Evolutionary conservation across 1,284 basidiomycete genomes (phyloP), one percentile per base, ranked within the genome.

Genomic region (Microbotryum violaceum): DNA sequence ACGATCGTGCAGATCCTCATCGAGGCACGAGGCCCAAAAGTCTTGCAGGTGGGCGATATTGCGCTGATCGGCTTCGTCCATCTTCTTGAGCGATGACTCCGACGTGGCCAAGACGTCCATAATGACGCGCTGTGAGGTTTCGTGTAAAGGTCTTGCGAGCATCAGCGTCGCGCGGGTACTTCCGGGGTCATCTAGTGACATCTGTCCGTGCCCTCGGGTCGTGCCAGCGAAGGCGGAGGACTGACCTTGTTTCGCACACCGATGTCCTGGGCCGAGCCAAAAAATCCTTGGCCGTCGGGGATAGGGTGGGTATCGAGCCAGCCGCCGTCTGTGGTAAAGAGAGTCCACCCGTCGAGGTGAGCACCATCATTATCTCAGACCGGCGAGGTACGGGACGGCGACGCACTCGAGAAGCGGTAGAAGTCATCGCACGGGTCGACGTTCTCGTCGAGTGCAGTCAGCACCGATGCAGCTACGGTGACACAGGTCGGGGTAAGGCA

Each of bases 371-470:
- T 65, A 69, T n/a, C 66, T 48, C 79, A 79, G 82, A 75, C 67
- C 71, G 70, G 57, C 67, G 12, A 48, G 23, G 18, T n/a, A 7
- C 72, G 74, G 4, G 63, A 21, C 6, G 61, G 66, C 29, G 64
- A 70, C 57, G 70, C 70, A 75, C 49, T 74, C 64, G 64, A 84
- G 76, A 87, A 98, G 66, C 87, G 82, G 74, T 94, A 97, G 74
- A 97, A 97, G 76, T 93, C 87, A 69, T 97, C 89, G 77, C 94
- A 98, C 0, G 94, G 94, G 74, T 97, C 89, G 68, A 88, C 81
- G 4, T 85, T 80, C 16, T 82, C 81, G 74, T 98, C 92, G 53
- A 98, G 78, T 3, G 85, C 84, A 27, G 85, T 83, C 29, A 97
- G 78, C 62, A 98, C 87, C 1, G 85, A 82, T 3, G 89, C 87